Conservation (phyloP, 2,329 filamentous ascomycete genomes). For the Scortechinia acanthostroma region DNA sequence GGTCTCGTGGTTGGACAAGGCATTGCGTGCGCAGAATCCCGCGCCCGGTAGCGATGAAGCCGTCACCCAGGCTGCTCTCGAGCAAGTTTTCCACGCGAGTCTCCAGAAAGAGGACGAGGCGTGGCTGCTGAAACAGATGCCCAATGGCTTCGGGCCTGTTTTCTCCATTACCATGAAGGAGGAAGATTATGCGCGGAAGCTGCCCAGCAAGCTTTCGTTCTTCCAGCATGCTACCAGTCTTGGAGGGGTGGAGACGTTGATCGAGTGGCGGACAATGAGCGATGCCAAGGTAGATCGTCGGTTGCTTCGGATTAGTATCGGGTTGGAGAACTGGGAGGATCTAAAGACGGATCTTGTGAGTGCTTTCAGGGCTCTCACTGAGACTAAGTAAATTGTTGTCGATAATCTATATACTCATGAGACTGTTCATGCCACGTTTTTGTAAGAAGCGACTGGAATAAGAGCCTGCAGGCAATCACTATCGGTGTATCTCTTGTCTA, state of each 20-base stretch:
- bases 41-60: not conserved
- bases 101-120: slow-evolving; percentile 42
- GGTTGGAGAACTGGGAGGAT: slow-evolving; percentile 64
- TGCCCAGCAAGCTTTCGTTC: slow-evolving; percentile 55
- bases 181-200: slow-evolving; percentile 35
- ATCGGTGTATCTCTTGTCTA: too few species aligned
- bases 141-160: slow-evolving; percentile 62
- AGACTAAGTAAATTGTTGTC: too few species aligned
- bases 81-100: slow-evolving; percentile 50
- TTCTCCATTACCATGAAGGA: slow-evolving; percentile 52
- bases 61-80: slow-evolving; percentile 35
- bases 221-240: slow-evolving; percentile 70
- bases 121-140: slow-evolving; percentile 66
- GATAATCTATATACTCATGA: too few species aligned
- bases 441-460: too few species aligned
- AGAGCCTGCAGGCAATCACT: too few species aligned
- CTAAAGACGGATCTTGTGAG: slow-evolving; percentile 47
- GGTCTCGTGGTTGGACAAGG: slow-evolving; percentile 44
- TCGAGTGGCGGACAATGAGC: slow-evolving; percentile 68
- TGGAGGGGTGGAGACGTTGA: slow-evolving; percentile 66
- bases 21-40: slow-evolving; percentile 17
- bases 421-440: too few species aligned
- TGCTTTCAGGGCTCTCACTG: not conserved
- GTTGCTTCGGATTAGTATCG: slow-evolving; percentile 57
- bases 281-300: slow-evolving; percentile 51